Evolutionary conservation across 75 land plant species (phyloP), one percentile per base, ranked within the genome.

Genomic region (Selaginella moellendorffii): DNA sequence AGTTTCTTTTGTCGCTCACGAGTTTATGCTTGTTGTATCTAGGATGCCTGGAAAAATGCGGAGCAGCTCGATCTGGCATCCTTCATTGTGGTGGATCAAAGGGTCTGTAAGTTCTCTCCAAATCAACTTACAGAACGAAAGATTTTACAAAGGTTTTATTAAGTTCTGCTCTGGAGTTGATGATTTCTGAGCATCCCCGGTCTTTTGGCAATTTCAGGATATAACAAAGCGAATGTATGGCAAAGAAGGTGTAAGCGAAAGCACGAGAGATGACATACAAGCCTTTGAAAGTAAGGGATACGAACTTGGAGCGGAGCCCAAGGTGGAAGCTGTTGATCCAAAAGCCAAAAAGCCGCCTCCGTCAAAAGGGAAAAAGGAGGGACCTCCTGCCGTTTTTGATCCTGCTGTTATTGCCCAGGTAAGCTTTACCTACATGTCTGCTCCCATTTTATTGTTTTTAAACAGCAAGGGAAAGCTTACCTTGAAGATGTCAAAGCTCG

Each of bases 281-380:
- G 61, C 53, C 23, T 74, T 74, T 69, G 76, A 74, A 58, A 69
- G 26, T 30, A 74, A 74, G 42, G 76, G 76, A 2, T 65, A 69
- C 64, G 63, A 36, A 51, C 72, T 74, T 5, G 76, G 76, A 19
- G 67, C 56, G 17, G 68, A 74, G 18, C 21, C 59, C 1, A 17
- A 1, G 18, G 67, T 46, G 12, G 22, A 30, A 46, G 21, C 59
- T 26, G 18, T 19, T 56, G 21, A 1, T 10, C 29, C 28, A 18
- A 5, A 19, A 17, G 23, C 19, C 30, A 54, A 54, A 25, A 54
- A 54, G 1, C 53, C 53, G 54, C 21, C 46, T 25, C 56, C 53
- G 1, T 14, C 9, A 22, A 67, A 67, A 54, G 63, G n/a, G 1
- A 21, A 53, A 24, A 67, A 54, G 63, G 54, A 67, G 62, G 26